Evolutionary conservation across 208 protist genomes (phyloP), one percentile per base, ranked within the genome.

Genomic region (Trypanosoma lewisi): DNA sequence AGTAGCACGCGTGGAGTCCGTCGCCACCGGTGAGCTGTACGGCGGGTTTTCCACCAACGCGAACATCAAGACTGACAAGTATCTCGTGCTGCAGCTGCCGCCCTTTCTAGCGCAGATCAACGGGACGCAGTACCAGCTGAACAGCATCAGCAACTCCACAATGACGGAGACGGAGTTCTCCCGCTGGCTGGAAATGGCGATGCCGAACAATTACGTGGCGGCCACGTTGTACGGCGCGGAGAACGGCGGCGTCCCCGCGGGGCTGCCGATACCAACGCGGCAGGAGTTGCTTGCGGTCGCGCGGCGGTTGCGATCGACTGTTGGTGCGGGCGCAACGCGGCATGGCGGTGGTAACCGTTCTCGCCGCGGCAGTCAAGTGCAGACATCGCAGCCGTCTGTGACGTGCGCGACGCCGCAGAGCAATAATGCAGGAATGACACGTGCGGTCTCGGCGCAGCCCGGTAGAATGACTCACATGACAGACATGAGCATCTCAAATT

Each of bases 121-220:
- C 56, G 85, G 84, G 6, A 66, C 70, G 6, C 78, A 85, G 50
- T 95, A 83, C 60, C 82, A 92, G 62, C 74, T 95, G 48, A 92
- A 89, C 76, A 91, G 77, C 52, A 73, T 95, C 45, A 92, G 85
- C 70, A 95, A 95, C 67, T 87, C 83, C 67, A 49, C 53, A 17
- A 89, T 95, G 80, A 64, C 61, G 14, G 81, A 83, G 60, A 31
- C 30, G 16, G 88, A 95, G 69, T 95, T 95, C 58, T 25, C 58
- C 2, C 63, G 61, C 14, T 95, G 88, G 88, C 45, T 92, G 44
- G 39, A 59, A 36, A 44, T 78, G 54, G 80, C 80, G 60, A 77
- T 75, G 8, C 50, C 62, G 12, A 62, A 74, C 31, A 52, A 19
- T 19, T 39, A 41, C 30, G 31, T 53, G 23, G 2, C 12, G 12